phyloP scores from a whole-genome alignment of 2,329 filamentous ascomycete genomes.

The Pezizomycotina sp. region DNA sequence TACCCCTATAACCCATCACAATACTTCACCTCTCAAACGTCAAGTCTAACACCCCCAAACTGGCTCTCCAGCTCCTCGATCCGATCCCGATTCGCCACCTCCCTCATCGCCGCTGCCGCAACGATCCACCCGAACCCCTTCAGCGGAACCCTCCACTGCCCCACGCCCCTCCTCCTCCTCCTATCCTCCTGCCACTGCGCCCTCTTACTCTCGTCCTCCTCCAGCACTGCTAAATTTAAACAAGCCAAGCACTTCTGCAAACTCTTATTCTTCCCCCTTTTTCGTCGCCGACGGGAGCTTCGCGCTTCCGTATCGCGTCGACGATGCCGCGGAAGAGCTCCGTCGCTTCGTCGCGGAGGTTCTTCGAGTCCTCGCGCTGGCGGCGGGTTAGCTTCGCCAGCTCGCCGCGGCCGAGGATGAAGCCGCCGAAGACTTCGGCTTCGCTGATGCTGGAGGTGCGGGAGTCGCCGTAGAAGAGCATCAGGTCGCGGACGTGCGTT shows the following conservation, averaged over 20 bases:
- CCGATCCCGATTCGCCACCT: constrained; percentile 31
- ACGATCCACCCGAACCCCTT: constrained; percentile 40
- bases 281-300: too few relatives aligned
- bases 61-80: too few relatives aligned
- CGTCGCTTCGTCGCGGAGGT: constrained; percentile 33
- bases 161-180: constrained; percentile 33
- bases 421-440: constrained; percentile 41
- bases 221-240: too few relatives aligned
- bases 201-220: constrained; percentile 28
- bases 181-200: constrained; percentile 4
- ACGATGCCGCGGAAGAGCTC: constrained; percentile 31
- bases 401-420: constrained; percentile 36
- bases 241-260: too few relatives aligned
- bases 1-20: too few relatives aligned
- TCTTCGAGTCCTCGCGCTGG: constrained; percentile 31
- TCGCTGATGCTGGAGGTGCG: constrained; percentile 32
- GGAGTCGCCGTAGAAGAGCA: constrained; percentile 32
- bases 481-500: constrained; percentile 34
- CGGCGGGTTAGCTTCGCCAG: constrained; percentile 29
- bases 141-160: constrained; percentile 32
- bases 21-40: too few relatives aligned
- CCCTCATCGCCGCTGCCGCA: constrained; percentile 35
- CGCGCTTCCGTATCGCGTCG: constrained; percentile 32
- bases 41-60: too few relatives aligned
- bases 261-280: too few relatives aligned